phyloP scores from a whole-genome alignment of 1,284 basidiomycete species.

The Vanrija sp. region DNA sequence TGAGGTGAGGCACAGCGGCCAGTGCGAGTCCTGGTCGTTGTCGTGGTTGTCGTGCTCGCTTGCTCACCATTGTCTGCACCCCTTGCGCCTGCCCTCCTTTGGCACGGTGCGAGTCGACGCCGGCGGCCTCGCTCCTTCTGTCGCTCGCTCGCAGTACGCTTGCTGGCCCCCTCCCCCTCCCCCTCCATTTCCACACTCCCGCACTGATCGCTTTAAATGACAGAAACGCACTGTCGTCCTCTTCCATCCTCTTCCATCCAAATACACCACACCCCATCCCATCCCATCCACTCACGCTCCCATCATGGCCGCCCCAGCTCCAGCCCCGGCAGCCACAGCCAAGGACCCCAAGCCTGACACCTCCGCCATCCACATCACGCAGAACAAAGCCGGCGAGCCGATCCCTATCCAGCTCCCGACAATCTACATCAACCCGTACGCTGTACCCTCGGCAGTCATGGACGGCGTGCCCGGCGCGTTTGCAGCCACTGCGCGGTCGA shows the following conservation, averaged over 20 bases:
- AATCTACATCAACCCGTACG: conserved; percentile 24
- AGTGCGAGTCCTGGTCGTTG: too few relatives aligned
- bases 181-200: background rate
- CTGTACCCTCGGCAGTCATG: background rate
- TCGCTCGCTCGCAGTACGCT: background rate
- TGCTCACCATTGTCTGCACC: background rate
- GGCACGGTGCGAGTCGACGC: too few relatives aligned
- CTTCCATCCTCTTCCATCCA: too few relatives aligned
- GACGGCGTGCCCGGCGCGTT: too few relatives aligned
- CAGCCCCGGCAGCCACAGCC: background rate
- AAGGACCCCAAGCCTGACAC: background rate
- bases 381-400: conserved; percentile 4
- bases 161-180: background rate
- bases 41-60: background rate
- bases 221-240: background rate
- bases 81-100: background rate
- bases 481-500: conserved; percentile 1
- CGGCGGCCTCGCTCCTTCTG: background rate
- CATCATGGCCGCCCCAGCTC: background rate
- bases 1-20: too few relatives aligned
- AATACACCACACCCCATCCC: background rate
- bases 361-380: background rate
- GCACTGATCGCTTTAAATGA: too few relatives aligned
- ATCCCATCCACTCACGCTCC: conserved; percentile 5
- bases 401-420: conserved; percentile 32